Conservation (phyloP, 257 asterid species). For the Primulina eburnea region DNA sequence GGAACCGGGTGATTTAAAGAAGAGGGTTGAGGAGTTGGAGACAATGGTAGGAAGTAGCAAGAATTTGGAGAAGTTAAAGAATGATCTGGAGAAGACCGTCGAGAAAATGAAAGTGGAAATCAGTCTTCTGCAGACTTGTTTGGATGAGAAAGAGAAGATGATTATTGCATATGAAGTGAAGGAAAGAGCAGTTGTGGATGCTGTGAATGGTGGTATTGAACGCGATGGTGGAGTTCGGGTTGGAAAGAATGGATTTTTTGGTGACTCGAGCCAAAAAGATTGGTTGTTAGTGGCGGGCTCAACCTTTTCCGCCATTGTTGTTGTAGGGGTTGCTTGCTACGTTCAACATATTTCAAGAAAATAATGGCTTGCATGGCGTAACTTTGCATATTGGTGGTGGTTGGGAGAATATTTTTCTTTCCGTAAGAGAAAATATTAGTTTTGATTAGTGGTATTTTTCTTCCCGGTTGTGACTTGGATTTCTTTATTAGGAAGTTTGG, state of each 20-base stretch:
- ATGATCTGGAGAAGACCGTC: slow-evolving; percentile 34
- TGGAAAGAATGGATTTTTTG: slow-evolving; percentile 30
- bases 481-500: slow-evolving; percentile 28
- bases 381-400: slow-evolving; percentile 31
- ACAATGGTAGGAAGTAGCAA: slow-evolving; percentile 26
- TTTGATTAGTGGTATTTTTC: slow-evolving; percentile 45
- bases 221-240: slow-evolving; percentile 23
- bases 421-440: slow-evolving; percentile 32
- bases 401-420: slow-evolving; percentile 33
- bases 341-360: slow-evolving; percentile 33
- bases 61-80: slow-evolving; percentile 40
- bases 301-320: slow-evolving; percentile 44
- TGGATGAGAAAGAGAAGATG: slow-evolving; percentile 53
- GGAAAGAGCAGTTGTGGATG: slow-evolving; percentile 30
- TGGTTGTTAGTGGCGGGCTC: slow-evolving; percentile 50
- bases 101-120: slow-evolving; percentile 42
- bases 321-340: slow-evolving; percentile 42
- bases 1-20: slow-evolving; percentile 40
- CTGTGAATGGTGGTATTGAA: slow-evolving; percentile 31
- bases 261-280: slow-evolving; percentile 31
- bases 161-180: slow-evolving; percentile 37
- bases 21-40: slow-evolving; percentile 43
- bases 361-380: slow-evolving; percentile 29
- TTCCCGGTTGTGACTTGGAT: slow-evolving; percentile 18
- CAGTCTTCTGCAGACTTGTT: slow-evolving; percentile 33